Conservation (phyloP, 2,329 filamentous ascomycete genomes). For the Aspergillus costaricaensis region DNA sequence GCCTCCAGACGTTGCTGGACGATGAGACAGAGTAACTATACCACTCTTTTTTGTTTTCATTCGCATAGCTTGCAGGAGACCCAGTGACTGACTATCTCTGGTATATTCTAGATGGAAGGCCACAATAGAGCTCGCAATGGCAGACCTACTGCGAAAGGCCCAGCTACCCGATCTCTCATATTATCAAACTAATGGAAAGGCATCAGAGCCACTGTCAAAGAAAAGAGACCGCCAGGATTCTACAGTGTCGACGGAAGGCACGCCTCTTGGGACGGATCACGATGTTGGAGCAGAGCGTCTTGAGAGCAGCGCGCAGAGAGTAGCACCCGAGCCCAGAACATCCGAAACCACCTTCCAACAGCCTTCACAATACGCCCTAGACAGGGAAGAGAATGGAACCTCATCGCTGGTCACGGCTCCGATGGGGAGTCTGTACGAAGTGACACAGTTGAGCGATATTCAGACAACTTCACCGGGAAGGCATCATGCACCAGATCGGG, state of each 20-base stretch:
- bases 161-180: slow-evolving; percentile 42
- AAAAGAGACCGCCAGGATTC: slow-evolving; percentile 37
- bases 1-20: slow-evolving; percentile 51
- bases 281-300: slow-evolving; percentile 22
- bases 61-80: background rate
- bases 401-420: slow-evolving; percentile 44
- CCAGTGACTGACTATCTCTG: slow-evolving; percentile 14
- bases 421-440: slow-evolving; percentile 53
- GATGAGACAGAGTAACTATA: slow-evolving; percentile 50
- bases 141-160: slow-evolving; percentile 39
- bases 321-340: slow-evolving; percentile 22
- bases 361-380: slow-evolving; percentile 37
- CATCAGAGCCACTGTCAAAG: slow-evolving; percentile 32
- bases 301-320: slow-evolving; percentile 13
- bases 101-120: slow-evolving; percentile 37
- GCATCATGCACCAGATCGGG: slow-evolving; percentile 36
- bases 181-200: slow-evolving; percentile 36
- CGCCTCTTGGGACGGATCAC: slow-evolving; percentile 17
- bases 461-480: slow-evolving; percentile 36
- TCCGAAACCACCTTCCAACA: slow-evolving; percentile 25
- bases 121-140: slow-evolving; percentile 42
- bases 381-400: slow-evolving; percentile 40
- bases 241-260: slow-evolving; percentile 36
- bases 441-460: slow-evolving; percentile 47
- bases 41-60: background rate